Evolutionary conservation across 2,329 filamentous ascomycete genomes (phyloP).

Genomic region (Cryphonectria nitschkei): DNA sequence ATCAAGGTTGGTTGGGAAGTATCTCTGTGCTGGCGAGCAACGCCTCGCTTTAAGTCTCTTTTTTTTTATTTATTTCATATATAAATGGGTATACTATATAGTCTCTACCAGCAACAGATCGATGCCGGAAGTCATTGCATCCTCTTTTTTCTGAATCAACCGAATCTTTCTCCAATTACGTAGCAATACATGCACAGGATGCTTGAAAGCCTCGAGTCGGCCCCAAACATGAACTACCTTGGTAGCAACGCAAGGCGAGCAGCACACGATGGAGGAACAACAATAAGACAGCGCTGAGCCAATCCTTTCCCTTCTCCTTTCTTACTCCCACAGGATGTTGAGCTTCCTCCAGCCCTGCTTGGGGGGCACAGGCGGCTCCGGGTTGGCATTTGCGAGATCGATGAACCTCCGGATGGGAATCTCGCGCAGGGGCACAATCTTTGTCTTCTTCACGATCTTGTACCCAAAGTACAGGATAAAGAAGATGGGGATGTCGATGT

Average conservation of each 20-base stretch:
- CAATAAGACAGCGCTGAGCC: not conserved
- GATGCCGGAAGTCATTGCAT: not conserved
- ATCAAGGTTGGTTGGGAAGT: not conserved
- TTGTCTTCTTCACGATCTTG: slow-evolving; percentile 33
- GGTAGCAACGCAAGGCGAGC: not conserved
- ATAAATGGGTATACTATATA: slow-evolving; percentile 4
- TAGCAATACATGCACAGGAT: not conserved
- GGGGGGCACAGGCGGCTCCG: slow-evolving; percentile 31
- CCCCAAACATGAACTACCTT: not conserved
- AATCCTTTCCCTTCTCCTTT: not conserved
- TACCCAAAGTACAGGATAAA: slow-evolving; percentile 36
- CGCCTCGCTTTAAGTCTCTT: not conserved
- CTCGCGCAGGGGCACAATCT: slow-evolving; percentile 33
- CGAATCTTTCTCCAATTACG: not conserved
- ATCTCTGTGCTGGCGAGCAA: not conserved
- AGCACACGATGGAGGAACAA: not conserved
- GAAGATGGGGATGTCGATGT: slow-evolving; percentile 36
- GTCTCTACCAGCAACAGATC: not conserved
- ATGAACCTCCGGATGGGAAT: slow-evolving; percentile 36
- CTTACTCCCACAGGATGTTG: slow-evolving; percentile 35
- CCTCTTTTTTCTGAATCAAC: not conserved
- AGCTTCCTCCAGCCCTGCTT: slow-evolving; percentile 33
- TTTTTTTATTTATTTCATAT: not conserved
- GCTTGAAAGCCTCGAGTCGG: not conserved
- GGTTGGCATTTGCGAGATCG: slow-evolving; percentile 34